A percentile compares a stretch with the other conserved stretches of the same genome.
Evolutionary conservation across 225 moss, liverwort and hornwort genomes (phyloP).

Genomic region (Rhytidiadelphus loreus): DNA sequence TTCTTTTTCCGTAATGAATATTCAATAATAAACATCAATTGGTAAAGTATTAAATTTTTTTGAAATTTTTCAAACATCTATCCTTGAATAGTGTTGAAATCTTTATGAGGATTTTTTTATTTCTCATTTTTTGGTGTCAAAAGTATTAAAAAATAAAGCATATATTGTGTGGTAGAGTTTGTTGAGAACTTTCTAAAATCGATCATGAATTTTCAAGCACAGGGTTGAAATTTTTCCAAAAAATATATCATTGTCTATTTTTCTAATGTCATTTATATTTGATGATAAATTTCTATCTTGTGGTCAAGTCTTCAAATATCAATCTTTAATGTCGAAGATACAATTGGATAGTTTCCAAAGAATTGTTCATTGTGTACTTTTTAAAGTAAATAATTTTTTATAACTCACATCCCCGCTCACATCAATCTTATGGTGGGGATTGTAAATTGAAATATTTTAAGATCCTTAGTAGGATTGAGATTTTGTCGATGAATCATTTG

Average conservation of each 20-base stretch:
- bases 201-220: background rate
- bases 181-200: background rate
- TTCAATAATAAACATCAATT: background rate
- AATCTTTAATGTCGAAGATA: too few species aligned
- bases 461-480: too few species aligned
- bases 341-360: too few species aligned
- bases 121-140: accelerated
- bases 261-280: background rate
- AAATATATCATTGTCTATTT: background rate
- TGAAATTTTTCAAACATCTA: background rate
- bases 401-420: too few species aligned
- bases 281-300: too few species aligned
- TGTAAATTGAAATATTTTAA: too few species aligned
- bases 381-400: too few species aligned
- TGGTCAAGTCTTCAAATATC: too few species aligned
- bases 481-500: too few species aligned
- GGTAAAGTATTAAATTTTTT: background rate
- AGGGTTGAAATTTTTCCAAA: background rate
- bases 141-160: background rate
- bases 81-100: background rate
- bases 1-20: background rate
- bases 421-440: too few species aligned
- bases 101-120: background rate
- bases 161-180: background rate
- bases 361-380: too few species aligned